A percentile compares a stretch with the other conserved stretches of the same genome.
phyloP scores from a whole-genome alignment of 176 grass and related monocot species.

The Oryza officinalis region DNA sequence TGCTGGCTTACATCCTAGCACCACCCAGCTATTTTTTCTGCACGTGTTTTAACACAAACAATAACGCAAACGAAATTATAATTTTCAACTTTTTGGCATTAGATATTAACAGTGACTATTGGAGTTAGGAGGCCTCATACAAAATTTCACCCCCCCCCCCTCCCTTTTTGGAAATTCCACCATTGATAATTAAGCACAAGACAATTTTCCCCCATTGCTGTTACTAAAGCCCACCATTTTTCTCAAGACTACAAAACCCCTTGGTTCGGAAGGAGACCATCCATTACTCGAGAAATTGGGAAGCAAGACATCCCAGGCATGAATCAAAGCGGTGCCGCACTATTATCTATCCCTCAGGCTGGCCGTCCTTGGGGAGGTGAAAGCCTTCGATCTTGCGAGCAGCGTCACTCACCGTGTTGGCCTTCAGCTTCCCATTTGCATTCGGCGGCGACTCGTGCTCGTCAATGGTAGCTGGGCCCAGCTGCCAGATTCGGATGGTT shows the following conservation, averaged over 20 bases:
- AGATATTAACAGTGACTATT: background rate
- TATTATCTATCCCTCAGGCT: slow-evolving; percentile 32
- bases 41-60: too few species aligned
- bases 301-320: background rate
- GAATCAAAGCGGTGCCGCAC: background rate
- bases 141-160: slow-evolving; percentile 17
- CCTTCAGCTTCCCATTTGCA: slow-evolving; percentile 47
- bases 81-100: background rate
- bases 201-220: background rate
- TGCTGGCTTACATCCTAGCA: too few species aligned
- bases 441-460: slow-evolving; percentile 37
- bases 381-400: slow-evolving; percentile 63
- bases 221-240: background rate
- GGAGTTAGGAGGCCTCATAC: background rate
- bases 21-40: too few species aligned
- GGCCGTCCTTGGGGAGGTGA: slow-evolving; percentile 44
- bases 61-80: too few species aligned
- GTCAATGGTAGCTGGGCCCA: slow-evolving; percentile 47
- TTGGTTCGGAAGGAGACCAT: background rate
- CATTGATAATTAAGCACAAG: slow-evolving; percentile 1
- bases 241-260: background rate
- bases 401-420: slow-evolving; percentile 44
- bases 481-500: slow-evolving; percentile 79
- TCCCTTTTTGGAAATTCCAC: background rate
- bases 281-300: background rate